Percentiles rank a stretch among this genome's conserved stretches.
phyloP scores from a whole-genome alignment of 2,329 filamentous ascomycete species.

The Neophaeococcomyces mojaviensis region DNA sequence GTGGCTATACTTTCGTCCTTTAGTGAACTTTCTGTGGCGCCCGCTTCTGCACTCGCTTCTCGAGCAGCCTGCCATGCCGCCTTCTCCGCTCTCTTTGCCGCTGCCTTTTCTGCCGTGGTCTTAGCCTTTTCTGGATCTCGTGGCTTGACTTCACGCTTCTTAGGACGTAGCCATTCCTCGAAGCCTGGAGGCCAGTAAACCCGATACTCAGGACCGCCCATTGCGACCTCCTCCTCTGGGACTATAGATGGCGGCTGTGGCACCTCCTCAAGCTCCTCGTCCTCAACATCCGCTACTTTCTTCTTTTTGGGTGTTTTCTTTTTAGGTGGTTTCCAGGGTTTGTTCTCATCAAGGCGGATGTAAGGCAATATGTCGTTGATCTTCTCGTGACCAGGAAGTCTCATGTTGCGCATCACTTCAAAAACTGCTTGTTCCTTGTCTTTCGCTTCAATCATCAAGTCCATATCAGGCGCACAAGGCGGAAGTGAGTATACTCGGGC shows the following conservation, averaged over 20 bases:
- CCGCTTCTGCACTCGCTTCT: constrained; percentile 13
- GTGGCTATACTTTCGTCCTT: constrained; percentile 3
- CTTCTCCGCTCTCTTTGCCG: constrained; percentile 22
- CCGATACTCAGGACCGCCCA: constrained; percentile 74
- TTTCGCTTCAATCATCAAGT: constrained; percentile 98
- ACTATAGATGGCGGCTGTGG: constrained; percentile 43
- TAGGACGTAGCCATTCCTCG: constrained; percentile 82
- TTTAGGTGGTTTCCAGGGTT: constrained; percentile 42
- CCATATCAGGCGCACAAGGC: constrained; percentile 74
- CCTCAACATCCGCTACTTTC: constrained; percentile 32
- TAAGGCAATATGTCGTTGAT: constrained; percentile 74
- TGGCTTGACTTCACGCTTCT: constrained; percentile 60
- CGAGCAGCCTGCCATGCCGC: constrained; percentile 21
- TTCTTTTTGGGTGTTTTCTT: constrained; percentile 35
- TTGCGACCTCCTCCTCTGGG: constrained; percentile 63
- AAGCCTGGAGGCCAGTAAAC: constrained; percentile 88
- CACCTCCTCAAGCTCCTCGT: constrained; percentile 36
- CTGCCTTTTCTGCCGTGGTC: constrained; percentile 29
- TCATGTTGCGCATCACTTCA: constrained; percentile 82
- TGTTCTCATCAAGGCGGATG: constrained; percentile 68
- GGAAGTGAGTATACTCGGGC: constrained; percentile 71
- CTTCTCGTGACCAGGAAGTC: constrained; percentile 67
- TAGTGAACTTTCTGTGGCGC: background rate
- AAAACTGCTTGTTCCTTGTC: constrained; percentile 97
- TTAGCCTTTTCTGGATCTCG: constrained; percentile 29